These are phyloP conservation scores for Wickerhamomyces rabaulensis DNA, from an alignment of 805 yeast species.

Conservation along the genomic window DNA sequence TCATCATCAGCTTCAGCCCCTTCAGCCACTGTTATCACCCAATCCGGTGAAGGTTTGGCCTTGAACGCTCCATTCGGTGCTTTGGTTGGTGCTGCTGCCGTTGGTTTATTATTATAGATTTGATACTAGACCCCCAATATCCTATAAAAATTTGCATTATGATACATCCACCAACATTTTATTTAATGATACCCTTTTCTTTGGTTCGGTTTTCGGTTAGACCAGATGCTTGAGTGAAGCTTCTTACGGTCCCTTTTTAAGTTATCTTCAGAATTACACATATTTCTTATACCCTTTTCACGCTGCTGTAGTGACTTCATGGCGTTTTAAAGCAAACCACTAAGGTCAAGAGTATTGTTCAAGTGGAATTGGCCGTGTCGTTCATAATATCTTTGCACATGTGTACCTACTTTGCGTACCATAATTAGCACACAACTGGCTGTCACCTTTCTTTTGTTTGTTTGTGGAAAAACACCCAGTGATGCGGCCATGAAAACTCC, in stretches of 20 bases:
- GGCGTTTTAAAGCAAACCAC: no score
- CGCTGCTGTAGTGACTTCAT: neutral
- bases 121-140: neutral
- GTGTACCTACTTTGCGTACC: no score
- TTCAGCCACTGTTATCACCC: slow-evolving; percentile 6
- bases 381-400: no score
- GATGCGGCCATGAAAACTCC: no score
- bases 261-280: neutral
- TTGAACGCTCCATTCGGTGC: slow-evolving; percentile 36
- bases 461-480: no score
- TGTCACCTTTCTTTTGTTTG: no score
- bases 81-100: slow-evolving; percentile 32
- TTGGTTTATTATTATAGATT: slow-evolving; percentile 18
- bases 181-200: neutral
- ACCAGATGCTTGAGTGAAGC: neutral
- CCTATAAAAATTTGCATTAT: neutral
- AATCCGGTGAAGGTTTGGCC: slow-evolving; percentile 25
- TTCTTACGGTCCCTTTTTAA: no score
- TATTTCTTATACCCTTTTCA: neutral
- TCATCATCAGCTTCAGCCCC: slow-evolving; percentile 18
- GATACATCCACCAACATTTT: neutral
- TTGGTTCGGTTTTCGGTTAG: neutral
- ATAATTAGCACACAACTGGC: no score
- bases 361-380: no score
- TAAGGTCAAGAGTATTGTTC: no score